A percentile compares a stretch with the other conserved stretches of the same genome.
phyloP scores from a whole-genome alignment of 495 filamentous ascomycete species.

The Xylaria palmicola region DNA sequence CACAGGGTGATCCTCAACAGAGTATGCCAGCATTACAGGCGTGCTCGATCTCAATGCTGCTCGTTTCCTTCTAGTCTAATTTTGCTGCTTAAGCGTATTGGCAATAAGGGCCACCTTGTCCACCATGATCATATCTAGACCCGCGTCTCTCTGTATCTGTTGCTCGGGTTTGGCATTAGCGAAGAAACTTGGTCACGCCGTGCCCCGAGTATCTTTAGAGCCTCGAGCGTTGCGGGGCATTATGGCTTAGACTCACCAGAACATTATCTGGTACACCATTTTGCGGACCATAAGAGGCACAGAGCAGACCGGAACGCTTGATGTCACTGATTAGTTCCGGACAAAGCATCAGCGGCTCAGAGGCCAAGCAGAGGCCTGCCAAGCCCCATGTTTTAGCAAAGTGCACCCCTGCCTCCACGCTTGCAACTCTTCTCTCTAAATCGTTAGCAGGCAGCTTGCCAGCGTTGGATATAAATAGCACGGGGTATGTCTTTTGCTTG shows the following conservation, averaged over 20 bases:
- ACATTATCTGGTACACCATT: slow-evolving; percentile 35
- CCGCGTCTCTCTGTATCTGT: slow-evolving; percentile 2
- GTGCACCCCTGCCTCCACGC: slow-evolving; percentile 37
- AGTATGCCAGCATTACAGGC: background rate
- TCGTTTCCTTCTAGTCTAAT: background rate
- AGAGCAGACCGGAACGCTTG: slow-evolving; percentile 30
- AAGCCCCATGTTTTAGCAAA: slow-evolving; percentile 41
- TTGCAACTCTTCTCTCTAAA: slow-evolving; percentile 28
- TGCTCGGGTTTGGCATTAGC: background rate
- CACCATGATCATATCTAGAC: slow-evolving; percentile 1
- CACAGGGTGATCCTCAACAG: too few relatives aligned
- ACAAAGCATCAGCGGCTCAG: slow-evolving; percentile 34
- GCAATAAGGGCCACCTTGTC: slow-evolving; percentile 5
- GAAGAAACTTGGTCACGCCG: background rate
- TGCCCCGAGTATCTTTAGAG: background rate
- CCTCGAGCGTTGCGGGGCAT: background rate
- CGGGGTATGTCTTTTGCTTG: slow-evolving; percentile 41
- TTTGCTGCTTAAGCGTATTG: background rate
- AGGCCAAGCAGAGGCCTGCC: slow-evolving; percentile 35
- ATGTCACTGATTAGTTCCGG: slow-evolving; percentile 35
- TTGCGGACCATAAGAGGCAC: slow-evolving; percentile 31
- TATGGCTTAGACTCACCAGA: slow-evolving; percentile 16
- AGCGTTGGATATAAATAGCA: slow-evolving; percentile 43
- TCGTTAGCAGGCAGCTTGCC: slow-evolving; percentile 32
- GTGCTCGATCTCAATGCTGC: background rate